phyloP scores from a whole-genome alignment of 2,329 filamentous ascomycete genomes.

The Graphilbum sp. region DNA sequence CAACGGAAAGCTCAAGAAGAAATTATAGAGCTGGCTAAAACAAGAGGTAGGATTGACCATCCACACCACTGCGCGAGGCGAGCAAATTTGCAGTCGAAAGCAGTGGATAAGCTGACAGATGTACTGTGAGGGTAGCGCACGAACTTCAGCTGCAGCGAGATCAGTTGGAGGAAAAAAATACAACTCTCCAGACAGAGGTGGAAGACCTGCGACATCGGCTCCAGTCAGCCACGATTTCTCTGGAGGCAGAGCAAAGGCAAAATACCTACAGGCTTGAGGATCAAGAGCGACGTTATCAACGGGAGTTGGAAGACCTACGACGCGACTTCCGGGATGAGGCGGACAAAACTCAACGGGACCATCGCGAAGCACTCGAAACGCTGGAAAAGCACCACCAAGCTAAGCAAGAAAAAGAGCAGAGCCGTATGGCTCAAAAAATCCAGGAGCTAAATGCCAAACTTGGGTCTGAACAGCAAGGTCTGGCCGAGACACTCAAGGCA shows the following conservation, averaged over 20 bases:
- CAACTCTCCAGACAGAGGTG: conserved; percentile 47
- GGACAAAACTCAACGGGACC: conserved; percentile 39
- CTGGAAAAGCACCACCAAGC: conserved; percentile 44
- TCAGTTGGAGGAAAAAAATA: conserved; percentile 28
- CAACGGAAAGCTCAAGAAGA: conserved; percentile 59
- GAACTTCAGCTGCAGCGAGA: conserved; percentile 32
- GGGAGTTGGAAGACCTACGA: conserved; percentile 37
- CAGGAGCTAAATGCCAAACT: conserved; percentile 42
- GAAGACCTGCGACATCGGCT: conserved; percentile 29
- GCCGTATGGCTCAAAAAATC: conserved; percentile 41
- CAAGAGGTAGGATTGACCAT: conserved; percentile 47
- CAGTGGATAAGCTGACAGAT: not conserved
- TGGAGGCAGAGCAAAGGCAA: conserved; percentile 26
- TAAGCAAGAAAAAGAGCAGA: conserved; percentile 50
- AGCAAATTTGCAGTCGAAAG: too few relatives aligned
- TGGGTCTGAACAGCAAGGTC: conserved; percentile 33
- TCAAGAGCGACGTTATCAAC: conserved; percentile 32
- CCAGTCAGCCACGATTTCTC: conserved; percentile 21
- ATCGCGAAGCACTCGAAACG: conserved; percentile 52
- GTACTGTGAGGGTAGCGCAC: conserved; percentile 19
- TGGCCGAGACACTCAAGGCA: conserved; percentile 28
- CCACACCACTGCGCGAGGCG: too few relatives aligned
- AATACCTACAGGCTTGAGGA: conserved; percentile 39
- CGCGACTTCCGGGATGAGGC: conserved; percentile 35
- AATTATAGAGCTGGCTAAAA: conserved; percentile 56